Percentiles rank a stretch among this genome's conserved stretches.
These are phyloP conservation scores for Candida boleticola DNA, from an alignment of 805 yeast species.

Conservation along the genomic window DNA sequence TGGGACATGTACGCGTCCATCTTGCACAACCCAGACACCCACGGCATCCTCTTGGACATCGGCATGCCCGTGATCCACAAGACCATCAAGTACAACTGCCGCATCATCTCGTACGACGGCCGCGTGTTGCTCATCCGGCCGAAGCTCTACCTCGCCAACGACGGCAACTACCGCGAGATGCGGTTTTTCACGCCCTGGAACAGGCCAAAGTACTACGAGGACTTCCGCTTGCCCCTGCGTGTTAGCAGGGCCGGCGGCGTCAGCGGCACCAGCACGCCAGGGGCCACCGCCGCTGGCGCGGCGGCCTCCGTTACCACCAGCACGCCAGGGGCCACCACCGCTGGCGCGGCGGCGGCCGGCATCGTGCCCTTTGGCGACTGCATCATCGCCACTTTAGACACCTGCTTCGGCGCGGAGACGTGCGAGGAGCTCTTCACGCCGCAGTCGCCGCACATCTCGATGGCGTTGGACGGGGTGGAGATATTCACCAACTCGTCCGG, in stretches of 20 bases:
- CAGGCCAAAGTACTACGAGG: conserved; percentile 72
- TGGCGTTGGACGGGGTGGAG: conserved; percentile 97
- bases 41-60: conserved; percentile 79
- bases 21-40: conserved; percentile 61
- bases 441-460: conserved; percentile 86
- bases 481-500: conserved; percentile 95
- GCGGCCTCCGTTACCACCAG: neutral
- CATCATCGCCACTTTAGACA: conserved; percentile 76
- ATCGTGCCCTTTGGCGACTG: conserved; percentile 88
- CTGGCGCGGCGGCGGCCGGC: conserved; percentile 1
- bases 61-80: conserved; percentile 94
- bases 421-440: conserved; percentile 98
- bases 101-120: conserved; percentile 78
- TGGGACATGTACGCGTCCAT: conserved; percentile 94
- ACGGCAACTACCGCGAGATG: conserved; percentile 98
- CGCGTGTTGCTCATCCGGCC: conserved; percentile 85
- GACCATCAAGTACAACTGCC: conserved; percentile 86
- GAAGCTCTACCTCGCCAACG: conserved; percentile 89
- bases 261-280: conserved; percentile 41
- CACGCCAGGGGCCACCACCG: neutral
- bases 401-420: conserved; percentile 95
- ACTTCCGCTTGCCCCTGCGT: conserved; percentile 65
- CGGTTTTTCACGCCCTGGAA: conserved; percentile 95
- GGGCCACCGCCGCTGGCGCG: neutral
- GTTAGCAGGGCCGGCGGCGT: conserved; percentile 64